Conservation (phyloP, 1,284 basidiomycete genomes). For the Rhodofomes roseus region DNA sequence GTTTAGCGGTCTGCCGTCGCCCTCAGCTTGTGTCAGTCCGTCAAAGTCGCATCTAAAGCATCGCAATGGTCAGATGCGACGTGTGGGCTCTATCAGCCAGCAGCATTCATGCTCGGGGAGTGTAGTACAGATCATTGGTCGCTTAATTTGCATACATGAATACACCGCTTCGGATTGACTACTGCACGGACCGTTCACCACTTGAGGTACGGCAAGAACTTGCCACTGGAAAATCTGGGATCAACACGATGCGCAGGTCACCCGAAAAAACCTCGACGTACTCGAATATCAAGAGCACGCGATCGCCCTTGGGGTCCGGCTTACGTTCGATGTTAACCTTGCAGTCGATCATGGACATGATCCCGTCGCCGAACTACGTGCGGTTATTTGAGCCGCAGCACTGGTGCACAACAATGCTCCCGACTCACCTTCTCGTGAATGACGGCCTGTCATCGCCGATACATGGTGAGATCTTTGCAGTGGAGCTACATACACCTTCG, state of each 20-base stretch:
- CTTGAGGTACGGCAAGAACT: conserved; percentile 69
- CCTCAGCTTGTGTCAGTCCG: too few relatives aligned
- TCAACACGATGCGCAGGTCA: background rate
- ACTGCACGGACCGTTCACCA: conserved; percentile 40
- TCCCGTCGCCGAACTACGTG: conserved; percentile 80
- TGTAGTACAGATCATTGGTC: background rate
- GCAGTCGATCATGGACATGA: conserved; percentile 91
- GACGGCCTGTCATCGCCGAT: conserved; percentile 47
- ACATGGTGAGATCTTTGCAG: conserved; percentile 1
- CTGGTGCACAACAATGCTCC: too few relatives aligned
- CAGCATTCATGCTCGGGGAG: too few relatives aligned
- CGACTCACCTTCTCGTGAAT: conserved; percentile 76
- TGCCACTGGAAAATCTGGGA: conserved; percentile 43
- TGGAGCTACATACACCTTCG: background rate
- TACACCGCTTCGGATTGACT: background rate
- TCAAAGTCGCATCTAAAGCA: too few relatives aligned
- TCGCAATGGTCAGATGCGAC: too few relatives aligned
- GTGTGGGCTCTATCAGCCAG: too few relatives aligned
- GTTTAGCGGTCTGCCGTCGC: too few relatives aligned
- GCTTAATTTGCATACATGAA: background rate
- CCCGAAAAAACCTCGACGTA: conserved; percentile 37
- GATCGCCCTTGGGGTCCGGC: conserved; percentile 78
- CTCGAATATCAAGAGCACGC: conserved; percentile 82
- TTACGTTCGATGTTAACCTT: conserved; percentile 72
- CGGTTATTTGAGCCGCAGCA: background rate